Evolutionary conservation across 176 grass and related monocot species (phyloP), one percentile per base, ranked within the genome.

Genomic region (Oryza officinalis): DNA sequence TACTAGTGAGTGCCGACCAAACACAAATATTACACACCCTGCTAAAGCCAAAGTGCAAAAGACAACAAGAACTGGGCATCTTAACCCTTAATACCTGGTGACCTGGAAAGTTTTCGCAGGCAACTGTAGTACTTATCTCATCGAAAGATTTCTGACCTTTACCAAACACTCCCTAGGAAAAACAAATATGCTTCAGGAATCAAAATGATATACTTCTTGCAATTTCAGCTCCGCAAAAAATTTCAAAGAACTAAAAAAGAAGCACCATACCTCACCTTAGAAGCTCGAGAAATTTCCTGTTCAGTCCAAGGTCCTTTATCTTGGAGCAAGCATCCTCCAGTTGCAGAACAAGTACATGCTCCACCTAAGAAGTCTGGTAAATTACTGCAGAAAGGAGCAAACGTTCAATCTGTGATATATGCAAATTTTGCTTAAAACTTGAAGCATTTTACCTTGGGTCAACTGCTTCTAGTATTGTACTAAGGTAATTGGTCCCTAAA

Each of bases 221-320:
- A 49, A 31, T 67, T 81, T 65, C 35, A 87, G 10, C 54, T 75
- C 47, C 59, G 43, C 2, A n/a, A n/a, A 0, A 90, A 83, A 54
- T 71, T 71, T 71, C 20, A 31, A 73, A 78, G 71, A 83, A 80
- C 61, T 70, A 38, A 67, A 40, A 40, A 65, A 86, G 35, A 59
- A 83, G 38, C 73, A 82, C 57, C 79, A 83, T 79, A 89, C 60
- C 78, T 82, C 72, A 98, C 96, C 89, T 95, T 73, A 80, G 90
- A 88, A 86, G 85, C 78, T 67, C 31, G 64, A 74, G 76, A 78
- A 74, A 93, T 87, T 71, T 92, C 77, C 32, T 77, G 80, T 35
- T 90, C 72, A 68, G 76, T 95, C 96, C 96, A 98, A 30, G 93
- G 93, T 65, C 93, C 96, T 88, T 88, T 94, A 77, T 98, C 96